Evolutionary conservation across 148 eudicot species (phyloP).

Genomic region (Chenopodium quinoa): DNA sequence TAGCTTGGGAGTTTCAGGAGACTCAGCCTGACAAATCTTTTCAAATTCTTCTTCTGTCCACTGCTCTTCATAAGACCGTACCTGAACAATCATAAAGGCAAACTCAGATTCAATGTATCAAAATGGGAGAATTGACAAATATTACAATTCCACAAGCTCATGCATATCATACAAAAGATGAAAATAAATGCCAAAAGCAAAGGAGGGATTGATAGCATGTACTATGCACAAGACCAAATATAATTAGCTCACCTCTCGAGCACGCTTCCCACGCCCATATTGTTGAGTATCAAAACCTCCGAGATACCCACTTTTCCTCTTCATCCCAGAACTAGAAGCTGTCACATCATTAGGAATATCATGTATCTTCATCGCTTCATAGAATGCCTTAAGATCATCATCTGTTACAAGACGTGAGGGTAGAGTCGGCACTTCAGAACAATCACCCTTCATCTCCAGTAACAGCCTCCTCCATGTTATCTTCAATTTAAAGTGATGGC

Average conservation of each 20-base stretch:
- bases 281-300: slow-evolving; percentile 87
- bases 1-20: slow-evolving; percentile 47
- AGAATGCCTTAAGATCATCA: slow-evolving; percentile 72
- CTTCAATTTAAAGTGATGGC: slow-evolving; percentile 37
- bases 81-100: slow-evolving; percentile 40
- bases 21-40: slow-evolving; percentile 74
- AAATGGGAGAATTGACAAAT: not conserved
- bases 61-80: slow-evolving; percentile 97
- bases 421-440: slow-evolving; percentile 50
- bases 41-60: slow-evolving; percentile 99
- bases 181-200: slow-evolving; percentile 1
- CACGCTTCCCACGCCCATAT: slow-evolving; percentile 98
- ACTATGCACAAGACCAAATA: not conserved
- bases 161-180: no score
- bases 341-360: slow-evolving; percentile 42
- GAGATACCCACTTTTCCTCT: slow-evolving; percentile 64
- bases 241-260: slow-evolving; percentile 78
- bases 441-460: slow-evolving; percentile 39
- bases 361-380: slow-evolving; percentile 73
- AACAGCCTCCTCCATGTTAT: slow-evolving; percentile 62
- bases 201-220: not conserved
- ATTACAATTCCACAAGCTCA: not conserved
- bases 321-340: slow-evolving; percentile 49
- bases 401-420: slow-evolving; percentile 87
- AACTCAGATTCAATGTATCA: not conserved